Evolutionary conservation across 768 basidiomycete genomes (phyloP).

Genomic region (Dioszegia hungarica): DNA sequence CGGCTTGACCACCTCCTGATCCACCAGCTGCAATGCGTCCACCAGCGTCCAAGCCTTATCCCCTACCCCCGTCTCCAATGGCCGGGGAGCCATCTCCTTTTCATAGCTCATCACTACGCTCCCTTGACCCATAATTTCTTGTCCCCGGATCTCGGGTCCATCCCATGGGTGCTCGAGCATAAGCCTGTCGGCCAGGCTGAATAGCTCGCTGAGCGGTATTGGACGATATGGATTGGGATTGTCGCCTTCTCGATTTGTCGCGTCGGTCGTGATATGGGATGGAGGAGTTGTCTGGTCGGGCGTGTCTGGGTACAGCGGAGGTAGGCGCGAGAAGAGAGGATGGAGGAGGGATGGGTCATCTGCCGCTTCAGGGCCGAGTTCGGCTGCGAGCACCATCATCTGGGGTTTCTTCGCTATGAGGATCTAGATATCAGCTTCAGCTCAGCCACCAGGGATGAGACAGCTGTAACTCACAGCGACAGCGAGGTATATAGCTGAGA

Average conservation of each 20-base stretch:
- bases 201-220: slow-evolving; percentile 42
- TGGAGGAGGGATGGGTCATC: slow-evolving; percentile 51
- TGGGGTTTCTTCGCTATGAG: slow-evolving; percentile 68
- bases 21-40: slow-evolving; percentile 12
- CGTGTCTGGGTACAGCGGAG: slow-evolving; percentile 41
- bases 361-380: slow-evolving; percentile 34
- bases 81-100: neutral
- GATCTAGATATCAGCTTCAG: slow-evolving; percentile 54
- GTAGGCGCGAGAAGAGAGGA: slow-evolving; percentile 46
- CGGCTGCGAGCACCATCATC: slow-evolving; percentile 57
- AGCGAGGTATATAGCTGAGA: slow-evolving; percentile 73
- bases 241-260: slow-evolving; percentile 8
- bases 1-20: slow-evolving; percentile 24
- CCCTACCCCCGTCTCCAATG: neutral
- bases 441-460: neutral
- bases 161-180: slow-evolving; percentile 38
- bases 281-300: slow-evolving; percentile 11
- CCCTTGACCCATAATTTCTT: slow-evolving; percentile 42
- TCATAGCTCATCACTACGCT: slow-evolving; percentile 43
- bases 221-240: slow-evolving; percentile 35
- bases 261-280: neutral
- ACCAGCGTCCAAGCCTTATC: slow-evolving; percentile 11
- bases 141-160: slow-evolving; percentile 29
- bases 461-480: slow-evolving; percentile 69
- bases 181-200: slow-evolving; percentile 35